phyloP scores from a whole-genome alignment of 768 basidiomycete genomes.

The Hygrophorus russula region DNA sequence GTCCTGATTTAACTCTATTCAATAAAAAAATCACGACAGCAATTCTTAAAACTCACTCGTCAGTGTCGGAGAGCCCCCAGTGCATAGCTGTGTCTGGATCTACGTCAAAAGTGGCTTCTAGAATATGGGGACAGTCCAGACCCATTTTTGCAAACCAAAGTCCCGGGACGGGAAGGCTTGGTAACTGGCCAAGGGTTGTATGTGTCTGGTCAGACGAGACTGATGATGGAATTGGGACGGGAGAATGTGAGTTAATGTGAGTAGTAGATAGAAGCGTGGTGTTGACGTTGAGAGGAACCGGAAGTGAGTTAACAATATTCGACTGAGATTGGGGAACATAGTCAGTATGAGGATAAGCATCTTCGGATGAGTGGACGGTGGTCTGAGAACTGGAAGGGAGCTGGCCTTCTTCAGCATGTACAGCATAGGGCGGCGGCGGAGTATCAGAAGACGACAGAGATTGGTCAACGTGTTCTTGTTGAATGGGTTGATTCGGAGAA shows the following conservation, averaged over 20 bases:
- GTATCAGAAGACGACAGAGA: not conserved
- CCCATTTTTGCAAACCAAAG: constrained; percentile 8
- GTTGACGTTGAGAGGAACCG: not conserved
- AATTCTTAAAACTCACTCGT: not conserved
- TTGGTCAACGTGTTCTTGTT: not conserved
- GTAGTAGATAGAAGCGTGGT: too few relatives aligned
- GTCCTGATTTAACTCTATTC: not conserved
- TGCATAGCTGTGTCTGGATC: not conserved
- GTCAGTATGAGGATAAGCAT: too few relatives aligned
- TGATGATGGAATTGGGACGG: too few relatives aligned
- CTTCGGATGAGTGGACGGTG: too few relatives aligned
- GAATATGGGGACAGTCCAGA: constrained; percentile 1
- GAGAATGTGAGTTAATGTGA: too few relatives aligned
- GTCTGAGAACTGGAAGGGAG: not conserved
- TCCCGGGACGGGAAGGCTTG: constrained; percentile 3
- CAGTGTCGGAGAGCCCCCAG: too few relatives aligned
- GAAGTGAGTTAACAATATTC: not conserved
- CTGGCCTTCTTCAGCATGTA: not conserved
- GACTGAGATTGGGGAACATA: not conserved
- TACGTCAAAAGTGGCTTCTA: constrained; percentile 3
- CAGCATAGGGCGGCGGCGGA: not conserved
- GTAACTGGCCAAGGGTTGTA: too few relatives aligned
- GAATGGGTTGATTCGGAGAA: not conserved
- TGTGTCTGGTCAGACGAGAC: too few relatives aligned
- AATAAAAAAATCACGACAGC: not conserved